Conservation (phyloP, 176 grass and related monocot species). For the Phoenix dactylifera region DNA sequence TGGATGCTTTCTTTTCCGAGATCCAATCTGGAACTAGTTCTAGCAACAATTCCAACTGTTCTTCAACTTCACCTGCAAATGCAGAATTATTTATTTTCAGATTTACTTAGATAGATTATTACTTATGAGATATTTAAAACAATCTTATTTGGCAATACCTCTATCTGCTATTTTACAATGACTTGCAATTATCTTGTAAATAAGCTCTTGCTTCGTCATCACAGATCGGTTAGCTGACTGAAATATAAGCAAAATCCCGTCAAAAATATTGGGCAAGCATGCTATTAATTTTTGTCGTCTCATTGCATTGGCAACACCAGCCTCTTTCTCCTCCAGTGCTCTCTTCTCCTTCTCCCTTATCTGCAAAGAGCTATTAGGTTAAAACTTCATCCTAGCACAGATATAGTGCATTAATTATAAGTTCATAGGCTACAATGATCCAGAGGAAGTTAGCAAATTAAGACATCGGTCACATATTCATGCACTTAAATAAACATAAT, state of each 20-base stretch:
- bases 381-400: background rate
- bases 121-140: too few species aligned
- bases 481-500: too few species aligned
- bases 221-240: constrained; percentile 58
- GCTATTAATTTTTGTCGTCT: constrained; percentile 58
- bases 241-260: constrained; percentile 49
- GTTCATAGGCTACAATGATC: too few species aligned
- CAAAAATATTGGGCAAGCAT: constrained; percentile 51
- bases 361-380: constrained; percentile 28
- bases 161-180: constrained; percentile 54
- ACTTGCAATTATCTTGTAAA: constrained; percentile 59
- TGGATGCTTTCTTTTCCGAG: constrained; percentile 39
- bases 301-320: constrained; percentile 33
- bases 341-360: constrained; percentile 56
- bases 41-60: constrained; percentile 51
- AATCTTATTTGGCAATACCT: constrained; percentile 24
- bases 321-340: constrained; percentile 43
- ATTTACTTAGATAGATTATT: too few species aligned
- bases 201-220: constrained; percentile 66
- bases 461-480: too few species aligned
- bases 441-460: too few species aligned
- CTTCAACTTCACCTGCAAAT: constrained; percentile 59
- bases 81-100: background rate
- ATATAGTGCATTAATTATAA: background rate
- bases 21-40: constrained; percentile 85